Evolutionary conservation across 345 rosid species (phyloP), one percentile per base, ranked within the genome.

Genomic region (Rhizophora mangle): DNA sequence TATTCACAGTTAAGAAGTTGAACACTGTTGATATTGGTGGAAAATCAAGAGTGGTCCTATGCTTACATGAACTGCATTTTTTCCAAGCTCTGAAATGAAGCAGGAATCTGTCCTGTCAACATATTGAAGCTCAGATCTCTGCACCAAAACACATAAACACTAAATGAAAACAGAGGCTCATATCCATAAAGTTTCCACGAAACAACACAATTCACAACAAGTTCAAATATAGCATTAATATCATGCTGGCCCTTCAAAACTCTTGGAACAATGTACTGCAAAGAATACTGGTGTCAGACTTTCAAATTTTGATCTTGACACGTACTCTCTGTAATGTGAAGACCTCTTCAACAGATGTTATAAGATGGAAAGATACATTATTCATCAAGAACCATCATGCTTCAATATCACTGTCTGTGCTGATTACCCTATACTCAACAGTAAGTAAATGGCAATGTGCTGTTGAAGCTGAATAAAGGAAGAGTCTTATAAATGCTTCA

Each of bases 51-150:
- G 16, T 26, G 22, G 19, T 29, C 34, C 10, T 31, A 19, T 58
- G 39, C 88, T 85, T 84, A 92, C 99, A 87, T 67, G 78, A 2
- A 82, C 2, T 82, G 0, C 47, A 79, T 13, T 0, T 1, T 29
- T 0, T 2, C 0, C 64, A 76, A 68, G 49, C 19, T 65, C 72
- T 43, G 18, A 51, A 88, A 68, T 30, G 70, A 15, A 13, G 31
- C 46, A 19, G 96, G 91, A 74, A 90, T 77, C 59, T 15, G 11
- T 64, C 91, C 94, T 0, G 79, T 84, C 81, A 95, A 72, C 76
- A 56, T 80, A 77, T 95, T 95, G 85, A 77, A 83, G 86, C 97
- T 87, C 72, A 92, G 69, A 79, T 95, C 97, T 74, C 99, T 95
- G 69, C 78, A 69, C 58, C 26, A 60, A 55, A 16, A 60, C 63